Conservation (phyloP, 768 basidiomycete genomes). For the Kockovaella imperatae region DNA sequence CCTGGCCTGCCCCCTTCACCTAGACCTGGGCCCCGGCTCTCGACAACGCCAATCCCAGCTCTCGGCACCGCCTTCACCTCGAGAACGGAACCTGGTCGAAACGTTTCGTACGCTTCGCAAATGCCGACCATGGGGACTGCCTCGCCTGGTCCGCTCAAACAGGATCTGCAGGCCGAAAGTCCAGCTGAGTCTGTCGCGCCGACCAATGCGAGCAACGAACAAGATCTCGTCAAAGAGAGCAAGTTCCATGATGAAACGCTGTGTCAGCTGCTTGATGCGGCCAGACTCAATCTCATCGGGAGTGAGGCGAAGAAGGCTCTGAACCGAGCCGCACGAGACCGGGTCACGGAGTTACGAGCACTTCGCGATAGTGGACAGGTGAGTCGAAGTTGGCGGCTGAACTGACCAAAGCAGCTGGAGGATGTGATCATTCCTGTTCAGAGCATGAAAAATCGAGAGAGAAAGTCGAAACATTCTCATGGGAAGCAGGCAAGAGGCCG, state of each 20-base stretch:
- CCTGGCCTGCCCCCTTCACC: not conserved
- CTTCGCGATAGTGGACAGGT: slow-evolving; percentile 21
- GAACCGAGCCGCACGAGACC: slow-evolving; percentile 35
- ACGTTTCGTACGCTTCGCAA: not conserved
- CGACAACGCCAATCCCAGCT: too few species aligned
- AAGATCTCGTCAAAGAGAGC: slow-evolving; percentile 32
- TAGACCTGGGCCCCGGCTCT: too few species aligned
- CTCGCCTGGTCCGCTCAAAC: not conserved
- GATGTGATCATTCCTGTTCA: too few species aligned
- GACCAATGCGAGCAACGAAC: slow-evolving; percentile 37
- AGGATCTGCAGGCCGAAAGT: not conserved
- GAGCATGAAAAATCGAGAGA: too few species aligned
- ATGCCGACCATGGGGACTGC: not conserved
- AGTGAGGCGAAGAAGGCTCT: slow-evolving; percentile 40
- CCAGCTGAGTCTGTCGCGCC: slow-evolving; percentile 19
- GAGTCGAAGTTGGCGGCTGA: slow-evolving; percentile 4
- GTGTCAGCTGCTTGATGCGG: slow-evolving; percentile 40
- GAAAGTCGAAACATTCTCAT: too few species aligned
- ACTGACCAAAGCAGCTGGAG: slow-evolving; percentile 6
- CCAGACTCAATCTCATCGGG: slow-evolving; percentile 34
- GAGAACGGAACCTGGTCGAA: too few species aligned
- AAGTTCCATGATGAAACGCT: slow-evolving; percentile 42
- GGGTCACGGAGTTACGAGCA: slow-evolving; percentile 38
- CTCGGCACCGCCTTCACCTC: not conserved
- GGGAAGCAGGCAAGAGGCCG: too few species aligned